Evolutionary conservation across 2,329 filamentous ascomycete genomes (phyloP).

Genomic region (Cytospora mali): DNA sequence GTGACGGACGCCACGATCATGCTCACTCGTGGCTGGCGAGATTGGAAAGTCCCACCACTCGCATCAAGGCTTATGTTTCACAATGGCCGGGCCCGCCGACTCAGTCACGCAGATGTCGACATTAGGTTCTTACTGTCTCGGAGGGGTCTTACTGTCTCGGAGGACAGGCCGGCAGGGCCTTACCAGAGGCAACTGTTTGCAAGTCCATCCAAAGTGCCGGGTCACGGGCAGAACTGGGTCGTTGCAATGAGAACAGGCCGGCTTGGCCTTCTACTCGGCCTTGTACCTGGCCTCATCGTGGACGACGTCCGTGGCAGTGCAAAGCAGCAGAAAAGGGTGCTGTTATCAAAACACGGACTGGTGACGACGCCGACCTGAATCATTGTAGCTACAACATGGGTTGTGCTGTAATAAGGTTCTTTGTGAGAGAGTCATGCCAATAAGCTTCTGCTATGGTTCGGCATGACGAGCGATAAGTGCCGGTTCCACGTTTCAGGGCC

Average conservation of each 20-base stretch:
- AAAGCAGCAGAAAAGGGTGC: not conserved
- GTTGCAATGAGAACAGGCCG: not conserved
- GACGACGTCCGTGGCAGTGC: not conserved
- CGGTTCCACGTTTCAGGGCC: conserved; percentile 23
- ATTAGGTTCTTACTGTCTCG: not conserved
- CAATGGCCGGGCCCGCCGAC: not conserved
- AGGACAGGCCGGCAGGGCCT: not conserved
- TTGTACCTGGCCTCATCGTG: not conserved
- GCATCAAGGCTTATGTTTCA: not conserved
- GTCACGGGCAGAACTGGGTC: not conserved
- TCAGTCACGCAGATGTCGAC: not conserved
- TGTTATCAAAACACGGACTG: not conserved
- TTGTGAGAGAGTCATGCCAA: no score
- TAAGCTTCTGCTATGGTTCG: not conserved
- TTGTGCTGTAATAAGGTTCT: not conserved
- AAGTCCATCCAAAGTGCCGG: no score
- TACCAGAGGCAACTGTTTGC: not conserved
- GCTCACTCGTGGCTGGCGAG: not conserved
- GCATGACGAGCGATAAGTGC: conserved; percentile 16
- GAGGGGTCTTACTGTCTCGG: not conserved
- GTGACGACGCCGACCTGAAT: not conserved
- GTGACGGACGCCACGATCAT: not conserved
- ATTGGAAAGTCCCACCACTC: not conserved
- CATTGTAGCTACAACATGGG: not conserved
- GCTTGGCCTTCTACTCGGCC: not conserved